phyloP scores from a whole-genome alignment of 495 filamentous ascomycete species.

The Aspergillus taichungensis region DNA sequence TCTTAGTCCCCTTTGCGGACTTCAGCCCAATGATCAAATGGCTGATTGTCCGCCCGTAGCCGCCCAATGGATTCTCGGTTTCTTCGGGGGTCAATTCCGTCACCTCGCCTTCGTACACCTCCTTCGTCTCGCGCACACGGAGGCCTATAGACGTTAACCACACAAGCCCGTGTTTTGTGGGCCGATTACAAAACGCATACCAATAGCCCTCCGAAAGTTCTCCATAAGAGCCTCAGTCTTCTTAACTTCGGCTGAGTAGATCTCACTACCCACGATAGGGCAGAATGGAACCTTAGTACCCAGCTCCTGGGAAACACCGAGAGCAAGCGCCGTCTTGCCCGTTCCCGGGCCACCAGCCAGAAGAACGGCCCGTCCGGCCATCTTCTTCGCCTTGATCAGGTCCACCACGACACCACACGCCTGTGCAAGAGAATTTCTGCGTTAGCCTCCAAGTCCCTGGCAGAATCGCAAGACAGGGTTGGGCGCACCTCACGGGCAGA shows the following conservation, averaged over 20 bases:
- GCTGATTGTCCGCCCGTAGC: slow-evolving; percentile 89
- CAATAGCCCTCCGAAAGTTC: slow-evolving; percentile 93
- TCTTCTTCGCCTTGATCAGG: slow-evolving; percentile 88
- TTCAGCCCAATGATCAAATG: slow-evolving; percentile 84
- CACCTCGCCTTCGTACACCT: slow-evolving; percentile 97
- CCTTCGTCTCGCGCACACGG: slow-evolving; percentile 93
- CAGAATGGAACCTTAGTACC: slow-evolving; percentile 97
- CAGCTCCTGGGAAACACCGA: slow-evolving; percentile 90
- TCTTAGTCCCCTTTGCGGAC: slow-evolving; percentile 90
- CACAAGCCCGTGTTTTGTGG: neutral
- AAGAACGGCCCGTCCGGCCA: slow-evolving; percentile 89
- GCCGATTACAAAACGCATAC: slow-evolving; percentile 28
- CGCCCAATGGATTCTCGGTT: slow-evolving; percentile 94
- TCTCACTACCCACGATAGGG: slow-evolving; percentile 91
- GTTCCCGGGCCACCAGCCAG: slow-evolving; percentile 90
- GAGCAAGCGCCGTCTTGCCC: slow-evolving; percentile 91
- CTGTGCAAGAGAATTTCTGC: slow-evolving; percentile 26
- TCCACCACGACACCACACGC: slow-evolving; percentile 93
- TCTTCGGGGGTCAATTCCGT: slow-evolving; percentile 91
- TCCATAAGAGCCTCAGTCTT: slow-evolving; percentile 99
- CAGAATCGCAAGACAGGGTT: neutral
- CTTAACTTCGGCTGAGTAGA: slow-evolving; percentile 96
- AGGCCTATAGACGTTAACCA: slow-evolving; percentile 43
- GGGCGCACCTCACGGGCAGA: slow-evolving; percentile 69
- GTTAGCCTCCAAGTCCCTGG: slow-evolving; percentile 6